Base-by-base conservation (phyloP, 805 yeast species). In the Candida sanyiensis region DNA sequence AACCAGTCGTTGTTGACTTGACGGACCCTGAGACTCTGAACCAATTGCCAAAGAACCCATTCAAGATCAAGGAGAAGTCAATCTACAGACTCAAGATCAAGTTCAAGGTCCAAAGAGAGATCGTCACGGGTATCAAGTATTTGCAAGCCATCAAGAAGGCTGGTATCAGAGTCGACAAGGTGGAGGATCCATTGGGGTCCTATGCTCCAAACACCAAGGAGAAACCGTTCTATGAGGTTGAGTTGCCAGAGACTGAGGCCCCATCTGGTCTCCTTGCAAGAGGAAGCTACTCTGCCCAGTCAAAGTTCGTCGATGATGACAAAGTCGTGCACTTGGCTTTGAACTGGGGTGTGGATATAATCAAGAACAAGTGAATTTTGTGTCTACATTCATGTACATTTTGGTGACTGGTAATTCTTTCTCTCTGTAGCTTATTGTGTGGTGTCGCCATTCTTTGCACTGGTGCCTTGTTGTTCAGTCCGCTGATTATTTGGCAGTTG, bases 231-330 rank as follows among this genome's bases (percentile, higher is more conserved):
- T 88, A 84, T 57, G 85, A 77, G 62, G 71, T 69, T 40, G 59
- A 73, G 52, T 54, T 75, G 30, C 73, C 77, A 4, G 77, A 74
- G 54, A 88, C 83, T 43, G 95, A 87, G 60, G 96, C 96, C 6
- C 97, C 97, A 26, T 72, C 86, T 33, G 97, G 97, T 1, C 61
- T 89, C 59, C 62, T 89, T 47, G 95, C 93, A 3, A 76, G 97
- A 62, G 96, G 96, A 28, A 70, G 75, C 35, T 89, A 86, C 64
- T 73, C 80, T 31, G 95, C 95, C 6, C 69, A 73, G 25, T 80
- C 94, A 12, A 84, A 82, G 60, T 87, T 88, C 54, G 69, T 84
- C 32, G 96, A 89, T 54, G 96, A 88, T 61, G 96, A 89, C 59
- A 78, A 81, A 51, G 72, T 67, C 17, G 72, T 71, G 37, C 94